These are phyloP conservation scores for Nemania abortiva DNA, from an alignment of 2,329 filamentous ascomycete genomes.

Conservation along the genomic window DNA sequence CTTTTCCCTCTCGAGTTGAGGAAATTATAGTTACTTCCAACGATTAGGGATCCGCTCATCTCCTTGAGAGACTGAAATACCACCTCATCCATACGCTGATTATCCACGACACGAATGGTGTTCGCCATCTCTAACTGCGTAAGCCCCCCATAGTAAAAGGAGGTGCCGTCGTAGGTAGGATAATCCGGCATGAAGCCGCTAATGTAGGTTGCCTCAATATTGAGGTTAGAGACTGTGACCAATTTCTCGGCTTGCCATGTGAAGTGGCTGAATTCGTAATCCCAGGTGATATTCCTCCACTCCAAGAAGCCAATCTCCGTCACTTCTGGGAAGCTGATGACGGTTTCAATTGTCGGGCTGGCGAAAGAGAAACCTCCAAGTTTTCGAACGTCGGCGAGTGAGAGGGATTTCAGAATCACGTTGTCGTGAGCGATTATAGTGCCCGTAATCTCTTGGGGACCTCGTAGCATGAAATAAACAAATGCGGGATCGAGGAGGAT, in stretches of 20 bases:
- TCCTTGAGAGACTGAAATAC: conserved; percentile 17
- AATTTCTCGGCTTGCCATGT: conserved; percentile 17
- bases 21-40: conserved; percentile 16
- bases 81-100: conserved; percentile 21
- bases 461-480: conserved; percentile 20
- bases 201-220: conserved; percentile 20
- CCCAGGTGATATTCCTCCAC: conserved; percentile 18
- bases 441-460: conserved; percentile 24
- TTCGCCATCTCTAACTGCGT: conserved; percentile 14
- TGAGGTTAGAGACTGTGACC: conserved; percentile 15
- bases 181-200: conserved; percentile 29
- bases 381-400: conserved; percentile 4
- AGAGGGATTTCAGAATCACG: conserved; percentile 16
- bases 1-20: background rate
- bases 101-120: conserved; percentile 24
- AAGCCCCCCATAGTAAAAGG: conserved; percentile 23
- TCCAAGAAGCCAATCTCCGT: conserved; percentile 22
- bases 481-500: conserved; percentile 27
- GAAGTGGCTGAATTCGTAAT: background rate
- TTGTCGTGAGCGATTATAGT: conserved; percentile 29
- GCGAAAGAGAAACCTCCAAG: conserved; percentile 26
- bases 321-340: conserved; percentile 12
- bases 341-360: conserved; percentile 6
- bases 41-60: conserved; percentile 12
- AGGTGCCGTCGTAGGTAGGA: conserved; percentile 11